Evolutionary conservation across 352 stramenopile species (phyloP), one percentile per base, ranked within the genome.

Genomic region (Aphanomyces astaci): DNA sequence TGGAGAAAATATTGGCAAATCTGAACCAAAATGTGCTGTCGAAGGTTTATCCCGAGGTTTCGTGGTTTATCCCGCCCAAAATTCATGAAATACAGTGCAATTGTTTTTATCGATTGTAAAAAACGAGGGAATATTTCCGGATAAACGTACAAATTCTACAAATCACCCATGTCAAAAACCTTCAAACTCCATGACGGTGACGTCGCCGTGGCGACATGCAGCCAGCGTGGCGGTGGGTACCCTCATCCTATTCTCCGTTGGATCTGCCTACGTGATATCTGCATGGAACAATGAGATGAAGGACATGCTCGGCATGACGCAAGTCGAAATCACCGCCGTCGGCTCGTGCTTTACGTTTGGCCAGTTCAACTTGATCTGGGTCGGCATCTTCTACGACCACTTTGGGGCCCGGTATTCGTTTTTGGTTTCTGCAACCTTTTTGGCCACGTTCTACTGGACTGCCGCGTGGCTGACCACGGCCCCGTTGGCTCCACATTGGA

Each of bases 271-370:
- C 72, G 78, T 82, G 11, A 87, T 92, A 52, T 92, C 84, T 19
- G 79, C 78, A 15, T 92, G 82, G 84, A 92, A 92, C 48, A 73
- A 81, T 63, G 78, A 92, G 75, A 75, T 92, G 17, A 79, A 78
- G 54, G 31, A 39, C 15, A 49, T 79, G 63, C 73, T 90, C 33
- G 67, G 73, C 32, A 90, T 86, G 76, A 88, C 84, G 53, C 80
- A 90, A 69, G 72, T 77, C 36, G 76, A 88, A 24, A 92, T 92
- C 72, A 82, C 82, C 28, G 70, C 89, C 46, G 82, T 92, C n/a
- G 81, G 79, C 71, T 89, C 82, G 36, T 86, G 89, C 79, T 80
- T 79, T 32, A 87, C 80, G 39, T 92, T 92, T 71, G 84, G 84
- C 43, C 80, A 80, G 45, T 92, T 89, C 72, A 89, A 89, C 72